Evolutionary conservation across 106 monocot genomes (phyloP), one percentile per base, ranked within the genome.

Genomic region (Ottelia alismoides): DNA sequence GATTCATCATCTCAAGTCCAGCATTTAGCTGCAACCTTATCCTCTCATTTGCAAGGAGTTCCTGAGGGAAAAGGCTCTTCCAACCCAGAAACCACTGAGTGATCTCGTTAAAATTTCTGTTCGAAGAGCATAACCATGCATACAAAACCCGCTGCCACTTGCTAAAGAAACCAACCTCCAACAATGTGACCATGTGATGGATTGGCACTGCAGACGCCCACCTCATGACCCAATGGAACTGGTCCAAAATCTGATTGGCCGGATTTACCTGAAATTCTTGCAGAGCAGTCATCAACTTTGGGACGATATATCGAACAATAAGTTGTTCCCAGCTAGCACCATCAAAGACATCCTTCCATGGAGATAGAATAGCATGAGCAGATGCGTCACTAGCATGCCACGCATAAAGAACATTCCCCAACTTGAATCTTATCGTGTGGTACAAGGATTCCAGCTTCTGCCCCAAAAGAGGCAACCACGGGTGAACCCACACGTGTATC

Each of bases 341-440:
- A 73, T 73, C 80, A 65, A 86, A 86, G 0, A 86, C 85, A 62
- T 72, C 71, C 71, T 81, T 86, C 85, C 85, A 86, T 23, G 85
- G 85, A 55, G 85, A 77, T n/a, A 86, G 53, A 27, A 86, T 63
- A 14, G 54, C 65, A 60, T 65, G 77, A 47, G 81, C 77, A 11
- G 85, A 86, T 4, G 60, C 43, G 65, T 86, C 85, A 50, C 67
- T 70, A 1, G 81, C 60, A 43, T 71, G 85, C 85, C 85, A 86
- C 3, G 51, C 77, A 60, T 70, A 73, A 31, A 86, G 71, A 54
- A 74, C 85, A 49, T 55, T 73, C 25, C 81, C 76, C 27, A 86
- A 56, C 26, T 85, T 86, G 56, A 56, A 70, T 11, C 74, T 53
- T 27, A 86, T 86, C 2, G 70, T 77, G 22, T 74, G 70, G 43